Evolutionary conservation across 305 asterid genomes (phyloP), one percentile per base, ranked within the genome.

Genomic region (Fraxinus paxiana): DNA sequence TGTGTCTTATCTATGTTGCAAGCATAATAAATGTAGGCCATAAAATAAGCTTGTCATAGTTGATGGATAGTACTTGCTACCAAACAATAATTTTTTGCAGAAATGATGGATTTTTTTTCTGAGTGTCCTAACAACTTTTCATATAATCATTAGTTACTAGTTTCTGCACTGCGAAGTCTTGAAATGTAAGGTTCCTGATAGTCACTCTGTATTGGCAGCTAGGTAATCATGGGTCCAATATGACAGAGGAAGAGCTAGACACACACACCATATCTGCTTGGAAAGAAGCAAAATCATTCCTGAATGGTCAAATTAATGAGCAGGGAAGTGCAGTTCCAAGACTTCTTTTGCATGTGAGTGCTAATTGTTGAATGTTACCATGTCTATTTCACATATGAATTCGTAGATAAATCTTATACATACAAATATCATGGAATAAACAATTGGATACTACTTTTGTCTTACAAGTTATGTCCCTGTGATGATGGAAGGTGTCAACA

Each of bases 221-320:
- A 79, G 94, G 98, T 80, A 93, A 83, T 87, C 92, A 92, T 86
- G 97, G 96, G 70, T 93, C 97, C 79, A 93, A 94, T 85, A 84
- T 94, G 86, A 93, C 98, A 0, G 98, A 93, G 87, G 98, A 93
- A 88, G 97, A 94, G 86, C 93, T 94, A 59, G 98, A 93, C 79
- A 92, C 95, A 18, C 97, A 94, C 84, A 92, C 97, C 80, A 93
- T 94, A 86, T 89, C 96, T 77, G 98, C 97, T 70, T 94, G 98
- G 98, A 94, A 94, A 86, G 97, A 88, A 82, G 98, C 94, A 30
- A 94, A 94, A 84, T 87, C 92, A 73, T 88, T 85, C 85, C 75
- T 89, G 31, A 91, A 87, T 69, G 83, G 91, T 83, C 95, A 92
- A 84, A 87, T 84, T 79, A 88, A 81, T 85, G 97, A 91, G 72